Evolutionary conservation across 129 eudicot species (phyloP).

Genomic region (Dittrichia graveolens): DNA sequence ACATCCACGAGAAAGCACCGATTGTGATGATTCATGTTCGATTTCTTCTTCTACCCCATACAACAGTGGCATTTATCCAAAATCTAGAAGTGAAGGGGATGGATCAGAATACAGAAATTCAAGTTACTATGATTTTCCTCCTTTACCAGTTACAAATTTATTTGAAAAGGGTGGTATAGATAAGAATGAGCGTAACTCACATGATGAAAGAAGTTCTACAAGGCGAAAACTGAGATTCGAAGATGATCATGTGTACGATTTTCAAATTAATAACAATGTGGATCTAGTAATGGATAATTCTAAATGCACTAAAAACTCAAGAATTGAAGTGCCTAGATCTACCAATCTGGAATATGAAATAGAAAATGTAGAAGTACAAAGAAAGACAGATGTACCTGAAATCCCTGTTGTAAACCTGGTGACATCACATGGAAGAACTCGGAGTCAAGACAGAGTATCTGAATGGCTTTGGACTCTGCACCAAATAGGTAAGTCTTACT

Average conservation of each 20-base stretch:
- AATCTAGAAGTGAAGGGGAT: constrained; percentile 45
- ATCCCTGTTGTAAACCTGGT: constrained; percentile 37
- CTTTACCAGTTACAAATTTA: constrained; percentile 77
- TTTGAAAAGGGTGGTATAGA: constrained; percentile 53
- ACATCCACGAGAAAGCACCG: constrained; percentile 49
- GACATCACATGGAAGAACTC: constrained; percentile 48
- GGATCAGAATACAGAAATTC: constrained; percentile 46
- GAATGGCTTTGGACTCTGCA: constrained; percentile 99
- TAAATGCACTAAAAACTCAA: constrained; percentile 42
- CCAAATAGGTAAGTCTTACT: constrained; percentile 62
- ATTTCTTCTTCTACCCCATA: constrained; percentile 50
- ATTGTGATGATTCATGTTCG: constrained; percentile 58
- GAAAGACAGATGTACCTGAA: constrained; percentile 58
- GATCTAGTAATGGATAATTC: constrained; percentile 76
- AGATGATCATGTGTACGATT: constrained; percentile 71
- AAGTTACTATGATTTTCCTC: constrained; percentile 73
- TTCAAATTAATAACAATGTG: constrained; percentile 69
- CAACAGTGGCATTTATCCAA: constrained; percentile 39
- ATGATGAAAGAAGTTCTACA: constrained; percentile 48
- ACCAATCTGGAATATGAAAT: constrained; percentile 49
- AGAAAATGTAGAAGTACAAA: constrained; percentile 50
- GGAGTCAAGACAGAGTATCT: constrained; percentile 72
- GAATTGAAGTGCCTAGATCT: constrained; percentile 46
- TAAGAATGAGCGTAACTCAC: constrained; percentile 35
- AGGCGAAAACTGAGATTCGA: constrained; percentile 54